A percentile compares a stretch with the other conserved stretches of the same genome.
Conservation (phyloP, 495 filamentous ascomycete species). For the Annulohypoxylon bovei region DNA sequence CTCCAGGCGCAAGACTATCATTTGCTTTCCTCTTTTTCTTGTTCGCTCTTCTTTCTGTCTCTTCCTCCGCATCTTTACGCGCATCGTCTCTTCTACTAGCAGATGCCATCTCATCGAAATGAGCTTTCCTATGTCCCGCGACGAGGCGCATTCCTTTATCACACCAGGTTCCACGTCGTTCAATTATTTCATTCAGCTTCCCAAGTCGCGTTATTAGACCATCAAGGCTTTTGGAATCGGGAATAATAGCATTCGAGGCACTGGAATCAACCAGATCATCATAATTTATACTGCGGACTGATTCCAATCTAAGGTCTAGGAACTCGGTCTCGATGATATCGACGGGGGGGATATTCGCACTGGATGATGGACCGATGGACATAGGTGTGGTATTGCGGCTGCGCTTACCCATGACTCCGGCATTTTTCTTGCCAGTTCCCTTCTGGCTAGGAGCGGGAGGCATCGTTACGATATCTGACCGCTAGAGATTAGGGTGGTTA, state of each 20-base stretch:
- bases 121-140: slow-evolving; percentile 68
- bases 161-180: slow-evolving; percentile 68
- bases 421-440: slow-evolving; percentile 77
- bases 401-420: slow-evolving; percentile 75
- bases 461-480: slow-evolving; percentile 62
- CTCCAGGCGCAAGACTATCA: slow-evolving; percentile 69
- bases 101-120: slow-evolving; percentile 59
- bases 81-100: slow-evolving; percentile 55
- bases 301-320: slow-evolving; percentile 65
- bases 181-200: slow-evolving; percentile 70
- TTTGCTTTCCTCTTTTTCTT: slow-evolving; percentile 68
- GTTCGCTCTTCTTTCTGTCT: slow-evolving; percentile 61
- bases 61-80: slow-evolving; percentile 55
- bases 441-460: slow-evolving; percentile 68
- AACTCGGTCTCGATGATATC: slow-evolving; percentile 71
- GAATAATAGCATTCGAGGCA: slow-evolving; percentile 71
- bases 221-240: slow-evolving; percentile 78
- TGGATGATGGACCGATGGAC: slow-evolving; percentile 63
- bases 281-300: slow-evolving; percentile 67
- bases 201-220: slow-evolving; percentile 73
- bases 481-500: slow-evolving; percentile 70
- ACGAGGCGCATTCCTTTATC: slow-evolving; percentile 79
- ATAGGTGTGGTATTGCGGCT: slow-evolving; percentile 88
- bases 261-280: slow-evolving; percentile 75
- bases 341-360: slow-evolving; percentile 60